Evolutionary conservation across 2,329 filamentous ascomycete species (phyloP).

Genomic region (Aspergillus pseudonomiae): DNA sequence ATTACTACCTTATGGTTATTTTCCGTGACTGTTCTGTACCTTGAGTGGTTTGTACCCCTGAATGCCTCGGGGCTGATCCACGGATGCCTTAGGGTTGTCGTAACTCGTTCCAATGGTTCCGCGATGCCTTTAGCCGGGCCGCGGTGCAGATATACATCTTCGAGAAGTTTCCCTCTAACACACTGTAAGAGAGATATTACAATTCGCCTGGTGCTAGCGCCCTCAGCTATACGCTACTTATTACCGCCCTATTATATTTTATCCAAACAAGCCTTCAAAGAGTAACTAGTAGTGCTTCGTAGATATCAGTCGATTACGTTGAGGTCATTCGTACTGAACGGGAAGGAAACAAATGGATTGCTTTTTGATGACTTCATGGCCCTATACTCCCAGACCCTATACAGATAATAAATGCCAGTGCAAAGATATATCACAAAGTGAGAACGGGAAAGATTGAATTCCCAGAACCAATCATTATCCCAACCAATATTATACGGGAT

Average conservation of each 20-base stretch:
- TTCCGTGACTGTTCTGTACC: neutral
- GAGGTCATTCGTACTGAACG: no score
- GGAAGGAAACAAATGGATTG: conserved; percentile 8
- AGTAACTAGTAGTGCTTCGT: neutral
- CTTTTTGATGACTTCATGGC: conserved; percentile 14
- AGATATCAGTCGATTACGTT: neutral
- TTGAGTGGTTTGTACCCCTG: neutral
- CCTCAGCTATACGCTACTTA: neutral
- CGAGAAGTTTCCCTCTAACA: neutral
- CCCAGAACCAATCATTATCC: neutral
- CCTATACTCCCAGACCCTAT: conserved; percentile 15
- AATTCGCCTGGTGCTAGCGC: neutral
- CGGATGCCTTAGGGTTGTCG: conserved; percentile 1
- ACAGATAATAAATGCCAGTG: conserved; percentile 12
- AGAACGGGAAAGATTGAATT: neutral
- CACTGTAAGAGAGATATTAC: neutral
- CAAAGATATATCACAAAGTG: conserved; percentile 3
- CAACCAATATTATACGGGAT: conserved; percentile 9
- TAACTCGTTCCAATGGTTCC: neutral
- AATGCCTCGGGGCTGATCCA: neutral
- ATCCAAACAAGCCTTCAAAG: neutral
- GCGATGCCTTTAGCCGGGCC: neutral
- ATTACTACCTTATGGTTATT: neutral
- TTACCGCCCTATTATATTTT: neutral
- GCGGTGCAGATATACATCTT: neutral